Base-by-base conservation (phyloP, 306 rosid species). In the Geum urbanum region DNA sequence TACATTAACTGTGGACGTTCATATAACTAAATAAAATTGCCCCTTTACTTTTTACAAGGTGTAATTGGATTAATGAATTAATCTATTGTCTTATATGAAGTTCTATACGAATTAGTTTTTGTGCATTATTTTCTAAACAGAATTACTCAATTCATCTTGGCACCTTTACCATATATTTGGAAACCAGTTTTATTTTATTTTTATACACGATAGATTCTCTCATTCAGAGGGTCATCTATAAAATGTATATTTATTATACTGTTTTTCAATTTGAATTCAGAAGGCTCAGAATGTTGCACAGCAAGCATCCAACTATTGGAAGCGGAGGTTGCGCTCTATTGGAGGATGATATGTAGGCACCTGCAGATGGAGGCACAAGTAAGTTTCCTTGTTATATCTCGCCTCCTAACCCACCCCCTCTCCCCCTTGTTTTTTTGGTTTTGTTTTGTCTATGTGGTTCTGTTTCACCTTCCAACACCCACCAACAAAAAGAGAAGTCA, bases 321-420 rank as follows among this genome's bases (percentile, higher is more conserved):
- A 76, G 88, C 97, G 10, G 99, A 94, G 79, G 87, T 85, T 73
- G 85, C 99, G 55, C 84, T 94, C 57, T 94, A 84, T 79, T 94
- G 97, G 97, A 90, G 89, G 79, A 79, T 80, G 69, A 80, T 86
- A 56, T 88, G 99, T 79, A 65, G 83, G 70, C 85, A 91, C 81
- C 79, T 94, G 78, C 92, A 87, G 73, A 86, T 76, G 63, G 92
- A 84, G 76, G 99, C 99, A 67, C 92, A 88, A 40, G 97, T 92
- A 86, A 81, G 94, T 82, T 74, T 69, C 2, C 8, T 13, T 51
- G 24, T 52, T 15, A 52, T 51, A 20, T 8, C 37, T 32, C 37
- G 37, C 37, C 37, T 32, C 37, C 3, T 3, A 32, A 32, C 37
- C 37, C 37, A 32, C 37, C 37, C 4, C 37, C 37, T 32, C 37